Evolutionary conservation across 768 basidiomycete species (phyloP), one percentile per base, ranked within the genome.

Genomic region (Cyathus striatus): DNA sequence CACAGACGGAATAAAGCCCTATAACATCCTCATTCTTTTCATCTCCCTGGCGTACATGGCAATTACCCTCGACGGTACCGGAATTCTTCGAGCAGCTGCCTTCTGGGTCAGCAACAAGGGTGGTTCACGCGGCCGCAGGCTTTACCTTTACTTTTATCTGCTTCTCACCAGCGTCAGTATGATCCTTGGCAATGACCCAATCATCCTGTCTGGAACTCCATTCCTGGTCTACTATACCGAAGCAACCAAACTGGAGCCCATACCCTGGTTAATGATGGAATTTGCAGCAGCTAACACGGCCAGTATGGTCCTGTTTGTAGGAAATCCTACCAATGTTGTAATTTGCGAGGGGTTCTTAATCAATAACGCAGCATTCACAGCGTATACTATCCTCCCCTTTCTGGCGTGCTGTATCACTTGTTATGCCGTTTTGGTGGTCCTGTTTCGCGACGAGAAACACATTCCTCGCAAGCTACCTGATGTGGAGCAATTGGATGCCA

Each of bases 301-400:
- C 6, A 81, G 77, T 49, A 80, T 83, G 75, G 76, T 78, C 18
- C 57, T 82, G 1, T 90, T 96, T 38, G 84, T 91, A 2, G 87
- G 86, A 0, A 98, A 97, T 56, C 91, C 90, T 2, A 98, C 95
- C 1, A 98, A 97, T 54, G 83, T 96, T 17, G 86, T 98, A 37
- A 80, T 96, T 18, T 87, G 90, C 39, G 90, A 90, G 41, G 90
- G 90, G 0, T 92, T 96, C 58, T 57, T 68, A 3, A 72, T 95
- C 36, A 83, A 86, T 38, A 88, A 89, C 49, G 75, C 78, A 6
- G 78, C 79, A 0, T 93, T 86, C 62, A 88, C 86, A 0, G 86
- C 84, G 0, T 91, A 91, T 63, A 79, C 86, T 13, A 83, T 89
- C 38, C 66, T 94, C 10, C 90, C 92, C 0, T 87, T 91, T 53